Conservation (phyloP, 228 moss, liverwort and hornwort genomes). For the Sphagnum magellanicum region DNA sequence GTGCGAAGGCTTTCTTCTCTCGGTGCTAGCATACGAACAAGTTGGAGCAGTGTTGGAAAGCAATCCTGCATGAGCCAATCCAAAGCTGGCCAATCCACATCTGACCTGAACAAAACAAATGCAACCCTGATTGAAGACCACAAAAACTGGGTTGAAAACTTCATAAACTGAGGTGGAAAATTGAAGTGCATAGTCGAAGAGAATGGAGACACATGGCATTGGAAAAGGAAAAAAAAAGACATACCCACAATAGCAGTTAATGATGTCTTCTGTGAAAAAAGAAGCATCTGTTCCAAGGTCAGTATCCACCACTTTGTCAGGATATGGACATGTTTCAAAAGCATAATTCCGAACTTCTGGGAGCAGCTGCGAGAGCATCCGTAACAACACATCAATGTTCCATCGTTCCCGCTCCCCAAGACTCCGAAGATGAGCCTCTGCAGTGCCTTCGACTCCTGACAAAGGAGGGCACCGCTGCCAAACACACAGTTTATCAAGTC, state of each 20-base stretch:
- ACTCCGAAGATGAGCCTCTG: conserved; percentile 78
- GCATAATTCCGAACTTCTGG: conserved; percentile 73
- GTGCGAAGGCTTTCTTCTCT: conserved; percentile 86
- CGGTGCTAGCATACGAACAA: conserved; percentile 80
- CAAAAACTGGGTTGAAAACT: neutral
- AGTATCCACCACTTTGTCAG: conserved; percentile 43
- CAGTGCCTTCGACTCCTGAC: conserved; percentile 79
- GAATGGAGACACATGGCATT: neutral
- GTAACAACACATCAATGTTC: conserved; percentile 79
- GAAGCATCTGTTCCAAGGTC: conserved; percentile 34
- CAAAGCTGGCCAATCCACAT: conserved; percentile 70
- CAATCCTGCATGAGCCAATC: conserved; percentile 90
- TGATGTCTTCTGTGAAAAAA: conserved; percentile 68
- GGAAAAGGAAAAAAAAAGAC: neutral
- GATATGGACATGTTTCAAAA: conserved; percentile 70
- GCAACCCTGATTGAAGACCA: neutral
- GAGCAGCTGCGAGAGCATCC: conserved; percentile 67
- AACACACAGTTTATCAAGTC: neutral
- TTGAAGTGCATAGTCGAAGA: neutral
- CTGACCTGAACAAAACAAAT: conserved; percentile 36
- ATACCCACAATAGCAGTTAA: conserved; percentile 66
- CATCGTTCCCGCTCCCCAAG: conserved; percentile 91
- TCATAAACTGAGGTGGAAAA: neutral
- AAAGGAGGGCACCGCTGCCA: conserved; percentile 89
- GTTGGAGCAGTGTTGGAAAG: conserved; percentile 71